These are phyloP conservation scores for Colletotrichum chlorophyti DNA, from an alignment of 2,329 filamentous ascomycete species.

Conservation along the genomic window DNA sequence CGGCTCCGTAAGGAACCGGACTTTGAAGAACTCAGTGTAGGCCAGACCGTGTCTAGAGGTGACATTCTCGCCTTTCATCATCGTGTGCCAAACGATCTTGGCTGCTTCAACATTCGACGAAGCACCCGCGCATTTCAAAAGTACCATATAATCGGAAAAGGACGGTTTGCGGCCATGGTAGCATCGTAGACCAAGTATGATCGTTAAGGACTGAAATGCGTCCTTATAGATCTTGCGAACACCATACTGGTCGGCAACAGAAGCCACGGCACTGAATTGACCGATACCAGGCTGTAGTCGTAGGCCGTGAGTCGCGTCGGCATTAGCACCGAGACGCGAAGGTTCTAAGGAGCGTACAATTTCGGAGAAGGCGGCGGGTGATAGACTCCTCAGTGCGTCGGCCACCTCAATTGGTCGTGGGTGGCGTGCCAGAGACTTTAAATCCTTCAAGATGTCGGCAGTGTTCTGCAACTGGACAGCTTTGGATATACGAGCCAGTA, in stretches of 20 bases:
- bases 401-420: constrained; percentile 1
- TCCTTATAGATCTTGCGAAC: constrained; percentile 48
- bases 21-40: constrained; percentile 54
- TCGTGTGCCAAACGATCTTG: constrained; percentile 43
- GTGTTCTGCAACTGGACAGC: constrained; percentile 40
- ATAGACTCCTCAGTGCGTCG: constrained; percentile 41
- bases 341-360: constrained; percentile 70
- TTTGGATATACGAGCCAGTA: constrained; percentile 32
- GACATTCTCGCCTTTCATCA: constrained; percentile 34
- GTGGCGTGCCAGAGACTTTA: constrained; percentile 36
- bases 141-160: constrained; percentile 49
- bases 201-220: constrained; percentile 44
- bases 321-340: constrained; percentile 50
- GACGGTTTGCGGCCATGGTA: constrained; percentile 36
- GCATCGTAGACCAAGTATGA: constrained; percentile 42
- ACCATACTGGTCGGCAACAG: constrained; percentile 50
- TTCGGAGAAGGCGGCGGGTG: constrained; percentile 66
- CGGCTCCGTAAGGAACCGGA: constrained; percentile 53
- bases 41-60: constrained; percentile 39
- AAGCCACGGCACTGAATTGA: constrained; percentile 44
- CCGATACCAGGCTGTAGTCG: constrained; percentile 47
- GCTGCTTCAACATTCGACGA: constrained; percentile 43
- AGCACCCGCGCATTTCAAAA: constrained; percentile 56
- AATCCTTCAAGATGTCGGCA: constrained; percentile 32
- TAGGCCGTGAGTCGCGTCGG: constrained; percentile 55